A percentile compares a stretch with the other conserved stretches of the same genome.
These are phyloP conservation scores for Salix purpurea DNA, from an alignment of 345 rosid genomes.

Conservation along the genomic window DNA sequence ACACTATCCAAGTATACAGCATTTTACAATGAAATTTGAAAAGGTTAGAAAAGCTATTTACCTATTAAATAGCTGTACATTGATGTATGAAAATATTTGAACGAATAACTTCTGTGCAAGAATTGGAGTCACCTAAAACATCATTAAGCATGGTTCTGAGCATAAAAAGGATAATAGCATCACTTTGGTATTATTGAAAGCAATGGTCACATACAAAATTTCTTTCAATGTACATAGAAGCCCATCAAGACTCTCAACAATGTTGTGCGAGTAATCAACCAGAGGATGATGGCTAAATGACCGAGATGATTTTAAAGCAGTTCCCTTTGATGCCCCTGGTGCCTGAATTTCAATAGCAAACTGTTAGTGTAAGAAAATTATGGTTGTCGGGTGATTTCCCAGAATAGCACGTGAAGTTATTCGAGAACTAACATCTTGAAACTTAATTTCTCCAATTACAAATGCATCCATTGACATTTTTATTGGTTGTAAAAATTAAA, in stretches of 20 bases:
- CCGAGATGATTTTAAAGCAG: slow-evolving; percentile 11
- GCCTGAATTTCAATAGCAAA: slow-evolving; percentile 11
- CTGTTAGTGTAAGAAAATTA: slow-evolving; percentile 1
- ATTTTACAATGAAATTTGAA: neutral
- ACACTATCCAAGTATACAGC: neutral
- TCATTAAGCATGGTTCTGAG: neutral
- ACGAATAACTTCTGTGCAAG: slow-evolving; percentile 18
- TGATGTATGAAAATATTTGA: slow-evolving; percentile 23
- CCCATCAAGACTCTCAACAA: slow-evolving; percentile 19
- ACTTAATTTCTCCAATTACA: neutral
- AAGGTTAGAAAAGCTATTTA: neutral
- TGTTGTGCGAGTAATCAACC: slow-evolving; percentile 13
- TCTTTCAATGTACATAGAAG: slow-evolving; percentile 14
- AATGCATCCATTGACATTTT: neutral
- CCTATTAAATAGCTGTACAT: slow-evolving; percentile 30
- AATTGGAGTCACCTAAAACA: slow-evolving; percentile 20
- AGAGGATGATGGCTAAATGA: neutral
- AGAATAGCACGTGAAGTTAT: neutral
- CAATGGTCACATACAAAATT: slow-evolving; percentile 19
- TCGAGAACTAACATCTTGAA: neutral
- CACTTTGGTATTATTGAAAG: neutral
- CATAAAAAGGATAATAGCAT: neutral
- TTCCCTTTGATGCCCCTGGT: slow-evolving; percentile 17
- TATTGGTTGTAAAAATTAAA: neutral
- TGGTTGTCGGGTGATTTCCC: neutral